phyloP scores from a whole-genome alignment of 1,284 basidiomycete genomes.

The Phellinidium pouzarii region DNA sequence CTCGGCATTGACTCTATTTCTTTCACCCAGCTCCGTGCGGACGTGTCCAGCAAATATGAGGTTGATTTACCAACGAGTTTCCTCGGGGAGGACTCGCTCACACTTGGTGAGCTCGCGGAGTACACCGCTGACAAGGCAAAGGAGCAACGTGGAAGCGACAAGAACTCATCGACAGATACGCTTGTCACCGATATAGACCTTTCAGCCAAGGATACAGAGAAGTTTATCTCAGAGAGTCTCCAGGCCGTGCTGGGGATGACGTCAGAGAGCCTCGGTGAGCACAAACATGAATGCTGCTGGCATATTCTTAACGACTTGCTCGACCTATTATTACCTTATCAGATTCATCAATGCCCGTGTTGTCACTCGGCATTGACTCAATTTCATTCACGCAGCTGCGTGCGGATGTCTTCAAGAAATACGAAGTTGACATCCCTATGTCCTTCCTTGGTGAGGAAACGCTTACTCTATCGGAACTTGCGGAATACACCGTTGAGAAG shows the following conservation, averaged over 20 bases:
- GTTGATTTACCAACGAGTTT: constrained; percentile 16
- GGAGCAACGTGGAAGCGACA: constrained; percentile 8
- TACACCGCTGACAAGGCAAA: constrained; percentile 9
- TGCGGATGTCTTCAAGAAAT: constrained; percentile 7
- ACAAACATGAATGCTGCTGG: background rate
- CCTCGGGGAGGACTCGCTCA: constrained; percentile 12
- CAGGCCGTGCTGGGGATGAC: constrained; percentile 14
- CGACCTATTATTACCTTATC: background rate
- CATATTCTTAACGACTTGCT: background rate
- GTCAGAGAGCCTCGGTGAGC: constrained; percentile 11
- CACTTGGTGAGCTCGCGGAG: constrained; percentile 10
- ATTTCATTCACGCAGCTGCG: constrained; percentile 17
- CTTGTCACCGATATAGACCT: constrained; percentile 2
- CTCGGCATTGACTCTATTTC: constrained; percentile 17
- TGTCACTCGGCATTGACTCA: constrained; percentile 15
- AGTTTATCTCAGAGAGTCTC: constrained; percentile 13
- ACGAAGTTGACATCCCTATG: constrained; percentile 14
- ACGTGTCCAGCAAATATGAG: constrained; percentile 9
- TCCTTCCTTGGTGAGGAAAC: constrained; percentile 15
- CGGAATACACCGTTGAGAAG: constrained; percentile 15
- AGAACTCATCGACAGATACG: constrained; percentile 11
- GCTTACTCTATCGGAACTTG: constrained; percentile 14
- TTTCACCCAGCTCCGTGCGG: constrained; percentile 15
- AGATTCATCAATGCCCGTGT: constrained; percentile 14
- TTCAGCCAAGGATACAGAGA: constrained; percentile 12